phyloP scores from a whole-genome alignment of 2,329 filamentous ascomycete genomes.

The Monilinia polystroma region DNA sequence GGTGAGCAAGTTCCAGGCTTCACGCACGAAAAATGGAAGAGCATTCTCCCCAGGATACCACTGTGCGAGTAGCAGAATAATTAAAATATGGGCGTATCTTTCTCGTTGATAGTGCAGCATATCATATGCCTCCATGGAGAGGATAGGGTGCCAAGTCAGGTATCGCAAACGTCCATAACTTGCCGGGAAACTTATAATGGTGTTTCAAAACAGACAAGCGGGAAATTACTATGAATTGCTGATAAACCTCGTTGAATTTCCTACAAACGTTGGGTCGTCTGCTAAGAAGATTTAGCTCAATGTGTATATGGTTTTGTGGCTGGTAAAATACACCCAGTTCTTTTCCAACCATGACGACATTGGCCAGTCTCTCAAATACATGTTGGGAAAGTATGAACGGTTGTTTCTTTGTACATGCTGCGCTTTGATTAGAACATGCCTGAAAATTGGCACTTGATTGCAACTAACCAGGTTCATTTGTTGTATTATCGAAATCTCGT shows the following conservation, averaged over 20 bases:
- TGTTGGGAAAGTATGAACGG: background rate
- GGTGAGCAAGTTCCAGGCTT: conserved; percentile 32
- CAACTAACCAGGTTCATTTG: background rate
- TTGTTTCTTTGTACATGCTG: background rate
- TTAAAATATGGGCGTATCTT: conserved; percentile 40
- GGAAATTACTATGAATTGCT: conserved; percentile 33
- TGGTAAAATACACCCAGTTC: background rate
- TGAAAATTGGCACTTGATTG: background rate
- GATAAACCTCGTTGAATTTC: background rate
- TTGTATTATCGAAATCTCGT: background rate
- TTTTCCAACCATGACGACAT: background rate
- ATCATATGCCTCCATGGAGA: conserved; percentile 48
- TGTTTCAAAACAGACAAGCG: conserved; percentile 35
- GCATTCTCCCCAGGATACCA: conserved; percentile 41
- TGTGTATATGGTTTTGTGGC: background rate
- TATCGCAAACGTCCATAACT: conserved; percentile 46
- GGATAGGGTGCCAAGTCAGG: conserved; percentile 46
- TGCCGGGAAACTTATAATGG: conserved; percentile 45
- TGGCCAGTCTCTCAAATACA: background rate
- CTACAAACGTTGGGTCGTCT: background rate
- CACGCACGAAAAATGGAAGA: conserved; percentile 33
- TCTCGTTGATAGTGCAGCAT: conserved; percentile 51
- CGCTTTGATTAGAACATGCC: background rate
- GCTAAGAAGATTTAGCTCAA: background rate
- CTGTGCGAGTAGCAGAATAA: conserved; percentile 36